phyloP scores from a whole-genome alignment of 352 stramenopile species.

The Phytophthora cactorum region DNA sequence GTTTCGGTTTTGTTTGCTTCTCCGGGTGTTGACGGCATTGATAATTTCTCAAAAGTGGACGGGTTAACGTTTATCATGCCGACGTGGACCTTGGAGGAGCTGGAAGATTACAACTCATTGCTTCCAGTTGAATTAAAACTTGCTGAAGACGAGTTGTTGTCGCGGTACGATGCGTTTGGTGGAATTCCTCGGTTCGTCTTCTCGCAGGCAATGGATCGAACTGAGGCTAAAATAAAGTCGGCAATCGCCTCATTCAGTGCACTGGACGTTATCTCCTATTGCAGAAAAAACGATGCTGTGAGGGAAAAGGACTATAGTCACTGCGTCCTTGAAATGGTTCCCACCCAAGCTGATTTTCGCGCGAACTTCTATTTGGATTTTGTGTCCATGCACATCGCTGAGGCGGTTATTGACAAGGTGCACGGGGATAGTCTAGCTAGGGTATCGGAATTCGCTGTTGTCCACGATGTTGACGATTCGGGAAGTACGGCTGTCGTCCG shows the following conservation, averaged over 20 bases:
- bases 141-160: neutral
- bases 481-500: slow-evolving; percentile 13
- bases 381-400: slow-evolving; percentile 15
- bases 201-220: neutral
- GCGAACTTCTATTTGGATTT: slow-evolving; percentile 16
- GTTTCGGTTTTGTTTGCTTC: slow-evolving; percentile 25
- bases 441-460: slow-evolving; percentile 6
- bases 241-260: slow-evolving; percentile 15
- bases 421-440: slow-evolving; percentile 2
- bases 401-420: slow-evolving; percentile 7
- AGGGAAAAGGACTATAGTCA: slow-evolving; percentile 19
- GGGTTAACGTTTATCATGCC: neutral
- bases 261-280: slow-evolving; percentile 7
- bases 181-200: slow-evolving; percentile 1
- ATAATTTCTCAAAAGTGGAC: slow-evolving; percentile 6
- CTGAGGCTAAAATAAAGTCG: no score
- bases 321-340: slow-evolving; percentile 18
- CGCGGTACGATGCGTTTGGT: neutral
- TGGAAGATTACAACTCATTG: neutral
- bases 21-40: neutral
- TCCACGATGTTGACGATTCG: slow-evolving; percentile 6
- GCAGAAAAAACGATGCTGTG: slow-evolving; percentile 6
- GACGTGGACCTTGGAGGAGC: slow-evolving; percentile 1
- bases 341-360: slow-evolving; percentile 4
- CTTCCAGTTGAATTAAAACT: neutral